Conservation (phyloP, 2,329 filamentous ascomycete species). For the Pezicula neosporulosa region DNA sequence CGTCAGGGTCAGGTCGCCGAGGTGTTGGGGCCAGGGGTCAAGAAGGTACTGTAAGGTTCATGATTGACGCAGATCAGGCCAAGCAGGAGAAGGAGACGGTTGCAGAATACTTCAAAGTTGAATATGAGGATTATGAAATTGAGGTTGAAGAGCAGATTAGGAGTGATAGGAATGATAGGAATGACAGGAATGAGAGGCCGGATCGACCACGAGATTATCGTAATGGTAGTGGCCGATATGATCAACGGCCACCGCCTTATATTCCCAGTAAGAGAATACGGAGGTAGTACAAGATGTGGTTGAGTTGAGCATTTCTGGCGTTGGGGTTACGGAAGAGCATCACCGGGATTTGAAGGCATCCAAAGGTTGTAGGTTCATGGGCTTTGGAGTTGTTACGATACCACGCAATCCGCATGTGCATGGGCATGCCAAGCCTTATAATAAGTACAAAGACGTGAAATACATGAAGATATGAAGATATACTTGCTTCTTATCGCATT, state of each 20-base stretch:
- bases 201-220: constrained; percentile 4
- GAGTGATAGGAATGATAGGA: constrained; percentile 12
- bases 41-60: constrained; percentile 82
- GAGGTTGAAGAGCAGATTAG: constrained; percentile 64
- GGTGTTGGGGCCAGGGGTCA: constrained; percentile 31
- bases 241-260: constrained; percentile 7
- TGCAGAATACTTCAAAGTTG: constrained; percentile 64
- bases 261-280: neutral
- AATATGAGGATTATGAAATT: constrained; percentile 73
- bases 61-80: constrained; percentile 77
- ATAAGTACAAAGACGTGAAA: too few species aligned
- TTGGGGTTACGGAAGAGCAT: too few species aligned
- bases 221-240: constrained; percentile 11
- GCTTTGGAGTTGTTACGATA: too few species aligned
- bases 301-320: too few species aligned
- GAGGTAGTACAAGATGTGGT: neutral
- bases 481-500: too few species aligned
- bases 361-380: too few species aligned
- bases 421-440: too few species aligned
- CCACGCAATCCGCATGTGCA: too few species aligned
- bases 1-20: constrained; percentile 21
- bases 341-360: too few species aligned
- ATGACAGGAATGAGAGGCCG: too few species aligned
- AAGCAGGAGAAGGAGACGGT: constrained; percentile 67
- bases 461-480: too few species aligned